Evolutionary conservation across 192 early-diverging fungal species (phyloP), one percentile per base, ranked within the genome.

Genomic region (Dissophora globulifera): DNA sequence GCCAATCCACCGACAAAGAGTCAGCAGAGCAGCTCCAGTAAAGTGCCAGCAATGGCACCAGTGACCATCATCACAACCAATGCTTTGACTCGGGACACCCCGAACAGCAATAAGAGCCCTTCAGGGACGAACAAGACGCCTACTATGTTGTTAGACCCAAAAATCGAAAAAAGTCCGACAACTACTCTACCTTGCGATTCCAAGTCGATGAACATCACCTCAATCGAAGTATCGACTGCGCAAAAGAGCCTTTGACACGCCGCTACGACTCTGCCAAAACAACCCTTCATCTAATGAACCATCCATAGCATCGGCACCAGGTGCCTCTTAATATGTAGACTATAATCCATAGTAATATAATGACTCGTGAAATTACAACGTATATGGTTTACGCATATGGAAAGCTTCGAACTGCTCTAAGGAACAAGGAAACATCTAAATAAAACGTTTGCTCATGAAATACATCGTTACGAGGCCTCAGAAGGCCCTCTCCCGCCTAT

Each of bases 31-130:
- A 57, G 13, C 26, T 59, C 58, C 16, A 6, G 2, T 5, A 30
- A 11, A 13, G 45, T 30, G 26, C 53, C 46, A 35, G 5, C n/a
- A n/a, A n/a, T n/a, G n/a, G n/a, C 27, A 20, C 23, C 54, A 3
- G 33, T 46, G 9, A 16, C 52, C 13, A 31, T 50, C 46, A 57
- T 30, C 23, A 50, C 52, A 20, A 57, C 54, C 4, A 57, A 49
- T 27, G 22, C 45, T 22, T 19, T 33, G 19, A 49, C 58, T 46
- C 22, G 19, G 1, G 49, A 69, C 11, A 29, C 57, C 10, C 17
- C 57, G 10, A n/a, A 32, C 3, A 22, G 58, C 43, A 40, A 19
- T 40, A 46, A 50, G 31, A 52, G 61, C 32, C 62, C 40, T n/a
- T n/a, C n/a, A n/a, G n/a, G n/a, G n/a, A n/a, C n/a, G n/a, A n/a